A percentile compares a stretch with the other conserved stretches of the same genome.
These are phyloP conservation scores for Eutypa lata DNA, from an alignment of 2,329 filamentous ascomycete genomes.

Conservation along the genomic window DNA sequence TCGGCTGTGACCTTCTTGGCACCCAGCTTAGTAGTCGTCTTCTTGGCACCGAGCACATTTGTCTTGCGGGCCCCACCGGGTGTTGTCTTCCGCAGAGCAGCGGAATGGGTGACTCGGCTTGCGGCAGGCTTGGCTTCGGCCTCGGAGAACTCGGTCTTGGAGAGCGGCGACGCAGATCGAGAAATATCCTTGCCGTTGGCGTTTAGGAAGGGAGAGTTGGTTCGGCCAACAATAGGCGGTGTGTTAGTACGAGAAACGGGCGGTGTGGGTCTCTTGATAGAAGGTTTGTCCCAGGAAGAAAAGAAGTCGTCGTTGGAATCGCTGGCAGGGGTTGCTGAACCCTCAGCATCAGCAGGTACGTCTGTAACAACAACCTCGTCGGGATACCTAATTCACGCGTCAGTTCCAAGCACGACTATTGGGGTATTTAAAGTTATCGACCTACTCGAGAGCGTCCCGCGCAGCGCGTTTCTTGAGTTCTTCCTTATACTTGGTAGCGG, in stretches of 20 bases:
- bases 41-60: conserved; percentile 84
- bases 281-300: conserved; percentile 97
- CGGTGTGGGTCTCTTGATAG: conserved; percentile 93
- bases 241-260: conserved; percentile 87
- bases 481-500: conserved; percentile 97
- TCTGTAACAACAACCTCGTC: conserved; percentile 84
- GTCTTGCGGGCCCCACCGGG: conserved; percentile 70
- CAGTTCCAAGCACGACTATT: conserved; percentile 9
- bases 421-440: not conserved
- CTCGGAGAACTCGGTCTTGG: conserved; percentile 53
- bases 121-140: conserved; percentile 58
- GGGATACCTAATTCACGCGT: conserved; percentile 60
- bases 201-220: conserved; percentile 86
- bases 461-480: conserved; percentile 85
- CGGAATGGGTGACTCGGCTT: conserved; percentile 71
- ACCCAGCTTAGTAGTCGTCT: conserved; percentile 75
- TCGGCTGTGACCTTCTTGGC: conserved; percentile 85
- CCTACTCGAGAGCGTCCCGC: conserved; percentile 80
- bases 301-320: conserved; percentile 94
- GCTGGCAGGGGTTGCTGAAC: conserved; percentile 71
- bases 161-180: conserved; percentile 82
- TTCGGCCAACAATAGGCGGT: conserved; percentile 75
- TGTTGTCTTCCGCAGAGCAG: conserved; percentile 76
- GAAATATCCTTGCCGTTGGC: conserved; percentile 67
- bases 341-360: conserved; percentile 57